Base-by-base conservation (phyloP, 306 rosid species). In the Nissolia schottii region DNA sequence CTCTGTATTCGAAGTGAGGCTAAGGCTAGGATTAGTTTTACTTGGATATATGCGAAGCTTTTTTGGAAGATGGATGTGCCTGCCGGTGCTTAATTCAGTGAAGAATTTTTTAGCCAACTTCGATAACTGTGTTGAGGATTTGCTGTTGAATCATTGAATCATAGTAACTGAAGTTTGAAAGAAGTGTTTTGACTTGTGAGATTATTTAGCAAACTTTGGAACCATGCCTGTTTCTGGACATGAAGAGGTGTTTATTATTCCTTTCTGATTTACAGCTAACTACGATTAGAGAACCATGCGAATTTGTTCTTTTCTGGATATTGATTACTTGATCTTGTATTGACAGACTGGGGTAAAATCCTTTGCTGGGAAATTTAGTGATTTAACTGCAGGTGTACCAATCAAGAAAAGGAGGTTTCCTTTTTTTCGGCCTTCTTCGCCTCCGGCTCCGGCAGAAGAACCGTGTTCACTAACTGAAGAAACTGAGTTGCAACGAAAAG, bases 371-470 rank as follows among this genome's bases (percentile, higher is more conserved):
- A 85, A 85, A 32, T 69, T 81, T 83, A 84, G 90, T 86, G 90
- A 83, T 87, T 91, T 86, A 79, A 75, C 79, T 86, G 87, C 94
- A 84, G 93, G 91, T 85, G 89, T 94, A 67, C 99, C 99, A 37
- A 91, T 94, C 83, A 94, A 94, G 95, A 94, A 94, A 83, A 86
- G 99, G 82, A 83, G 90, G 81, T 91, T 84, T 67, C 95, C 88
- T 3, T 29, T 84, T 64, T 58, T 80, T 73, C 80, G 58, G 31
- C 79, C 92, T 35, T 40, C 89, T 55, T 84, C 98, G 2, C 85
- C 98, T 57, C 73, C 80, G 63, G 57, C 88, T 75, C 73, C 80
- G 63, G 57, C 88, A 73, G 88, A 84, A 72, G 98, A 83, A 55
- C 67, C 79, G 3, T 77, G 75, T 64, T 67, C 80, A 7, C 63